A percentile compares a stretch with the other conserved stretches of the same genome.
Evolutionary conservation across 257 asterid genomes (phyloP).

Genomic region (Cruciata laevipes): DNA sequence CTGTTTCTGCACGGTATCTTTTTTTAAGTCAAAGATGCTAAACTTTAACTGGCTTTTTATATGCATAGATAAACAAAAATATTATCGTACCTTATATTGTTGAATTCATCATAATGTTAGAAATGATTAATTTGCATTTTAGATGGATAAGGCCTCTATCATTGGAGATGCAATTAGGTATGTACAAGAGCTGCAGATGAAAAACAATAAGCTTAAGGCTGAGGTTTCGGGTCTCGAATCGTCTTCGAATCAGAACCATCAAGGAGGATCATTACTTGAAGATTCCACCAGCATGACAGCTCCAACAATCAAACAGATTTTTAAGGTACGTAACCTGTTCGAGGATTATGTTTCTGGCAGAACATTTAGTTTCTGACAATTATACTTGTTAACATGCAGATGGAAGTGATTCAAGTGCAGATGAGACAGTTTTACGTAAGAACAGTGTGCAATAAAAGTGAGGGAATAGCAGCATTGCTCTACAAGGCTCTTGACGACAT

Average conservation of each 20-base stretch:
- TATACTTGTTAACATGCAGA: slow-evolving; percentile 25
- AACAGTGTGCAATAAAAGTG: slow-evolving; percentile 37
- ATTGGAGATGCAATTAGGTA: slow-evolving; percentile 67
- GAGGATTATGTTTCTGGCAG: not conserved
- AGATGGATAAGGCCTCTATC: slow-evolving; percentile 92
- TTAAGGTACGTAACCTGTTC: slow-evolving; percentile 56
- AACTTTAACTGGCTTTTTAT: too few relatives aligned
- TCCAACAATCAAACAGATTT: slow-evolving; percentile 43
- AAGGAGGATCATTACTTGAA: slow-evolving; percentile 11
- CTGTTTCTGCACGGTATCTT: too few relatives aligned
- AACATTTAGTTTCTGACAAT: not conserved
- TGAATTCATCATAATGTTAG: too few relatives aligned
- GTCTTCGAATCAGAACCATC: slow-evolving; percentile 17
- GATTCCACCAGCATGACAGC: slow-evolving; percentile 14
- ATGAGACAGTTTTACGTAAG: slow-evolving; percentile 53
- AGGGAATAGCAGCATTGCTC: slow-evolving; percentile 45
- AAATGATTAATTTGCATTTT: slow-evolving; percentile 12
- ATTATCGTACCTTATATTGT: too few relatives aligned
- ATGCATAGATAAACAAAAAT: too few relatives aligned
- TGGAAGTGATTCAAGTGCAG: slow-evolving; percentile 56
- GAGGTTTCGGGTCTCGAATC: slow-evolving; percentile 51
- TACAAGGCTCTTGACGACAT: slow-evolving; percentile 60
- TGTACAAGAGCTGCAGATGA: slow-evolving; percentile 59
- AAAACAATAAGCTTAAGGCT: slow-evolving; percentile 45
- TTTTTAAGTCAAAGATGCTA: too few relatives aligned